Percentiles rank a stretch among this genome's conserved stretches.
These are phyloP conservation scores for Crataegus laevigata DNA, from an alignment of 306 rosid genomes.

Conservation along the genomic window DNA sequence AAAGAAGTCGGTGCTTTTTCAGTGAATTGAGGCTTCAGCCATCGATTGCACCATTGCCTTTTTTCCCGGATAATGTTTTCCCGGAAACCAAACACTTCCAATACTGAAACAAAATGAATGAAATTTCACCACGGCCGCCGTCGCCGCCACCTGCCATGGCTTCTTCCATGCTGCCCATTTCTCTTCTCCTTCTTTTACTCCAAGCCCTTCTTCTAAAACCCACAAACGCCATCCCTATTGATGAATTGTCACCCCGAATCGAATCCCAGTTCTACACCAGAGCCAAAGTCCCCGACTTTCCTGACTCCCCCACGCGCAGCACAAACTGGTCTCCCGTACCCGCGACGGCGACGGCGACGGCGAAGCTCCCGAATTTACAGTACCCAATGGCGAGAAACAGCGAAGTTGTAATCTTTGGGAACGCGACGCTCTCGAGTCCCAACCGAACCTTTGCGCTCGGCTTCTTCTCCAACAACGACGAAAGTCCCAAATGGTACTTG, in stretches of 20 bases:
- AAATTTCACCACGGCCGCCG: conserved; percentile 15
- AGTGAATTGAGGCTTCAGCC: too few relatives aligned
- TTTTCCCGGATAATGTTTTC: conserved; percentile 2
- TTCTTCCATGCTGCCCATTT: conserved; percentile 2
- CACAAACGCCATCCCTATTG: background rate
- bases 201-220: background rate
- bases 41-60: too few relatives aligned
- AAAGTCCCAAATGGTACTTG: conserved; percentile 29
- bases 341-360: background rate
- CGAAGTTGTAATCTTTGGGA: conserved; percentile 22
- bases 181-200: conserved; percentile 10
- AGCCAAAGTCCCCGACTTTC: background rate
- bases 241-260: background rate
- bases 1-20: too few relatives aligned
- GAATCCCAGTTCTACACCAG: background rate
- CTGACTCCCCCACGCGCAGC: background rate
- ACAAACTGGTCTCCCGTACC: background rate
- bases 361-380: background rate
- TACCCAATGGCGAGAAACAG: background rate
- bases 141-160: background rate
- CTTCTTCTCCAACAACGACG: conserved; percentile 28
- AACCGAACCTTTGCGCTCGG: conserved; percentile 53
- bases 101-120: background rate
- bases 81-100: conserved; percentile 10
- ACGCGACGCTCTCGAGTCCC: conserved; percentile 30